Conservation (phyloP, 179 eudicot genomes). For the Camellia oleifera region DNA sequence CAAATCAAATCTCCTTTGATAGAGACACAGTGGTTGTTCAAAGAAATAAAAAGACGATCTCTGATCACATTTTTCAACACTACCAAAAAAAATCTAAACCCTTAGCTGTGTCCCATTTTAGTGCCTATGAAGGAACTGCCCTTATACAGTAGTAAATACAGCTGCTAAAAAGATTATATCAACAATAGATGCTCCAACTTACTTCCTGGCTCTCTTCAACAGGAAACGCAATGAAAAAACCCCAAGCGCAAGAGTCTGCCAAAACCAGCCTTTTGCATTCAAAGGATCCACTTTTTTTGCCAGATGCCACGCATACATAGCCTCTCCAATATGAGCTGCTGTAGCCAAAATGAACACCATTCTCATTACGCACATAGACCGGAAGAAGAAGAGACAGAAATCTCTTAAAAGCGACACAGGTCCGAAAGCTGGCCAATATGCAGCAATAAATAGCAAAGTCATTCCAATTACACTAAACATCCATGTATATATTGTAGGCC, state of each 20-base stretch:
- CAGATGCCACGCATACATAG: slow-evolving; percentile 68
- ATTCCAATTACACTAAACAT: slow-evolving; percentile 58
- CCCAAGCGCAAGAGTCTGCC: slow-evolving; percentile 76
- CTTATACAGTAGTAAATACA: not conserved
- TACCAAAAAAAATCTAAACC: not conserved
- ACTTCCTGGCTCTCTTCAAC: slow-evolving; percentile 53
- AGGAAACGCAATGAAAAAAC: slow-evolving; percentile 63
- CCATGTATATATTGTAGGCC: slow-evolving; percentile 78
- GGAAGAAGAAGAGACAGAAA: slow-evolving; percentile 41
- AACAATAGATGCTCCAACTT: not conserved
- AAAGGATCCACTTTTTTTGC: slow-evolving; percentile 76
- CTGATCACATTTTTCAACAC: not conserved
- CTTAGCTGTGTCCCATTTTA: not conserved
- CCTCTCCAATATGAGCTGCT: slow-evolving; percentile 58
- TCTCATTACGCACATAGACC: slow-evolving; percentile 42
- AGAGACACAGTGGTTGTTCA: not conserved
- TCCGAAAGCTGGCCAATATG: slow-evolving; percentile 58
- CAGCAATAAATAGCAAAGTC: slow-evolving; percentile 51
- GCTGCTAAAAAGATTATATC: not conserved
- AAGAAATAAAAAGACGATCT: not conserved
- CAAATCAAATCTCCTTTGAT: not conserved
- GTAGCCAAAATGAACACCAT: slow-evolving; percentile 32
- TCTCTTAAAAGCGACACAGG: slow-evolving; percentile 51
- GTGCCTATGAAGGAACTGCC: not conserved
- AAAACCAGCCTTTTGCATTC: slow-evolving; percentile 81